These are phyloP conservation scores for Dothiorella sarmentorum DNA, from an alignment of 2,329 filamentous ascomycete genomes.

Conservation along the genomic window DNA sequence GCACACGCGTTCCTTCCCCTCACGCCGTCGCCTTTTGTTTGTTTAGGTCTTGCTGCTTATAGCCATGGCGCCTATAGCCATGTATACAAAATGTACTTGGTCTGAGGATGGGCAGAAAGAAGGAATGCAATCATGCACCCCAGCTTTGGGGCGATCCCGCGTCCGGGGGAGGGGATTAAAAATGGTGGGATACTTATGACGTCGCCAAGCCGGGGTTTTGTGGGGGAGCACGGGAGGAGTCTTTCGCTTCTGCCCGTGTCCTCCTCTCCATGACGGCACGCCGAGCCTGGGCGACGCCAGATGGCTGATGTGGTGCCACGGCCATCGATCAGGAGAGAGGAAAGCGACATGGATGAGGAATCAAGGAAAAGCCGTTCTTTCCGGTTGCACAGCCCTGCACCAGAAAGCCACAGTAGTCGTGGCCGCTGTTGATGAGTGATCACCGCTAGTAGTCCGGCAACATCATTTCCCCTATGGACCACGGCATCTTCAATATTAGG, in stretches of 20 bases:
- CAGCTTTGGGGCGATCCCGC: background rate
- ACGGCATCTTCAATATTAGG: too few relatives aligned
- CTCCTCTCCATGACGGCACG: background rate
- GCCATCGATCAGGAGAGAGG: background rate
- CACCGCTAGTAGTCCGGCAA: background rate
- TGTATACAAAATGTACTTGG: too few relatives aligned
- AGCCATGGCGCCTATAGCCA: too few relatives aligned
- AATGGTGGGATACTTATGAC: background rate
- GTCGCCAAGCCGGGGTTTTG: conserved; percentile 5
- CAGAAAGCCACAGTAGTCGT: background rate
- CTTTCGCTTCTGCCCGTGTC: background rate
- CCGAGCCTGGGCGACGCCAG: background rate
- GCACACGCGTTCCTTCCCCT: background rate
- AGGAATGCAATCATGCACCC: background rate
- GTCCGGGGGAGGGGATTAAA: background rate
- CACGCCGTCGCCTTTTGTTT: background rate
- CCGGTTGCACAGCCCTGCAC: background rate
- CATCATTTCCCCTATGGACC: too few relatives aligned
- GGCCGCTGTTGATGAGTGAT: background rate
- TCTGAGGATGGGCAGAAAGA: background rate
- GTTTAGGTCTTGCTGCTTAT: background rate
- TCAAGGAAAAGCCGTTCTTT: background rate
- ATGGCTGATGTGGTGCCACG: background rate
- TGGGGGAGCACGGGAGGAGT: too few relatives aligned
- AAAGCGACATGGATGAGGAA: background rate